phyloP scores from a whole-genome alignment of 345 rosid genomes.

The Citrus mangshanensis region DNA sequence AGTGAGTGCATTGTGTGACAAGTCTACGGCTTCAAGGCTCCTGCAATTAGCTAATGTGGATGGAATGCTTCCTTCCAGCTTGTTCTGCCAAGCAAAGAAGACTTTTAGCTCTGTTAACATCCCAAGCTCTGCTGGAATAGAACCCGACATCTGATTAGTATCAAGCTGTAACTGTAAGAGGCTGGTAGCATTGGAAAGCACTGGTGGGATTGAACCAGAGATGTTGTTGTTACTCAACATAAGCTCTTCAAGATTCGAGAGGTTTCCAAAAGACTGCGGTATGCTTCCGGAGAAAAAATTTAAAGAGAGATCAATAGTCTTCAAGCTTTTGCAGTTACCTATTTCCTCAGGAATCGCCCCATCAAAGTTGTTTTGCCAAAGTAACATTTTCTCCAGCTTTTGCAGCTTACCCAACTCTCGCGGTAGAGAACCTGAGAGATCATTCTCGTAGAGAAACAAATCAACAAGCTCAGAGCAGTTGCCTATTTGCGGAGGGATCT shows the following conservation, averaged over 20 bases:
- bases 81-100: conserved; percentile 83
- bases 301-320: conserved; percentile 68
- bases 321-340: conserved; percentile 65
- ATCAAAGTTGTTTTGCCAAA: conserved; percentile 71
- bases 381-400: conserved; percentile 58
- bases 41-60: conserved; percentile 50
- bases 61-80: conserved; percentile 73
- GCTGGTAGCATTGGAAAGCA: conserved; percentile 53
- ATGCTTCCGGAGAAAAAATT: conserved; percentile 72
- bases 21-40: conserved; percentile 62
- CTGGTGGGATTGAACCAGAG: conserved; percentile 72
- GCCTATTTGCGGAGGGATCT: conserved; percentile 65
- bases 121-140: conserved; percentile 71
- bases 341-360: conserved; percentile 73
- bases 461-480: conserved; percentile 66
- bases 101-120: conserved; percentile 54
- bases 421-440: conserved; percentile 66
- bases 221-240: conserved; percentile 85
- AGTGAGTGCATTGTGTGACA: conserved; percentile 68
- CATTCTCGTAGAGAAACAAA: conserved; percentile 72
- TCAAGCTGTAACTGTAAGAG: conserved; percentile 79
- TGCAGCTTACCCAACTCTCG: conserved; percentile 49
- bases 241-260: conserved; percentile 66
- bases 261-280: conserved; percentile 61
- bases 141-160: conserved; percentile 67